These are phyloP conservation scores for Ampelomyces quisqualis DNA, from an alignment of 2,329 filamentous ascomycete species.

Conservation along the genomic window DNA sequence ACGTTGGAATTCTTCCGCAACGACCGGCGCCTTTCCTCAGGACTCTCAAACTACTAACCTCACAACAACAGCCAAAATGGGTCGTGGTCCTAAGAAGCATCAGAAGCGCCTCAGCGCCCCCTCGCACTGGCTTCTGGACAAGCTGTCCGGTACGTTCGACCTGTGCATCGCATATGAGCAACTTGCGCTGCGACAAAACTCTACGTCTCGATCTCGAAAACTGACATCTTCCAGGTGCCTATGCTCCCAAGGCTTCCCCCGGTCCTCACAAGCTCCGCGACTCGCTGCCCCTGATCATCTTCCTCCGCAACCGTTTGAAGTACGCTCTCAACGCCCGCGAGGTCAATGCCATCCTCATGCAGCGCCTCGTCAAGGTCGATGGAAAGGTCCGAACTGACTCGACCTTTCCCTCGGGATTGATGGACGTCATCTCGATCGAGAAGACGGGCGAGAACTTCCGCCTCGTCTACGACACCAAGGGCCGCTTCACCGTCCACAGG, in stretches of 20 bases:
- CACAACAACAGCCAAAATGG: slow-evolving; percentile 57
- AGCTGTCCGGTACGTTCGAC: slow-evolving; percentile 72
- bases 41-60: slow-evolving; percentile 40
- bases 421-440: slow-evolving; percentile 99
- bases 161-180: slow-evolving; percentile 51
- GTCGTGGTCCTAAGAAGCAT: slow-evolving; percentile 87
- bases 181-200: slow-evolving; percentile 6
- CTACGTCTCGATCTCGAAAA: slow-evolving; percentile 9
- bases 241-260: slow-evolving; percentile 66
- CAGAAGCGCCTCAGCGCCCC: slow-evolving; percentile 99
- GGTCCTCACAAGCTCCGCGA: slow-evolving; percentile 99
- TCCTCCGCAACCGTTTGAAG: slow-evolving; percentile 79
- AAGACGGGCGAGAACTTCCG: slow-evolving; percentile 99
- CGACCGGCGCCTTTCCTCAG: slow-evolving; percentile 18
- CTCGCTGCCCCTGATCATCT: slow-evolving; percentile 98
- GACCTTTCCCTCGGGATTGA: slow-evolving; percentile 97
- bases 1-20: slow-evolving; percentile 8
- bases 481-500: slow-evolving; percentile 99
- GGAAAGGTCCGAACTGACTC: slow-evolving; percentile 98
- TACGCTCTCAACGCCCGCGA: slow-evolving; percentile 99
- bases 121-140: slow-evolving; percentile 99
- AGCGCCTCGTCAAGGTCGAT: slow-evolving; percentile 99
- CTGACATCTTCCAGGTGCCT: slow-evolving; percentile 44
- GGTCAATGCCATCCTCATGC: slow-evolving; percentile 97
- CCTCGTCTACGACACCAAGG: slow-evolving; percentile 99